A percentile compares a stretch with the other conserved stretches of the same genome.
phyloP scores from a whole-genome alignment of 2,329 filamentous ascomycete genomes.

The Aspergillus cejpii region DNA sequence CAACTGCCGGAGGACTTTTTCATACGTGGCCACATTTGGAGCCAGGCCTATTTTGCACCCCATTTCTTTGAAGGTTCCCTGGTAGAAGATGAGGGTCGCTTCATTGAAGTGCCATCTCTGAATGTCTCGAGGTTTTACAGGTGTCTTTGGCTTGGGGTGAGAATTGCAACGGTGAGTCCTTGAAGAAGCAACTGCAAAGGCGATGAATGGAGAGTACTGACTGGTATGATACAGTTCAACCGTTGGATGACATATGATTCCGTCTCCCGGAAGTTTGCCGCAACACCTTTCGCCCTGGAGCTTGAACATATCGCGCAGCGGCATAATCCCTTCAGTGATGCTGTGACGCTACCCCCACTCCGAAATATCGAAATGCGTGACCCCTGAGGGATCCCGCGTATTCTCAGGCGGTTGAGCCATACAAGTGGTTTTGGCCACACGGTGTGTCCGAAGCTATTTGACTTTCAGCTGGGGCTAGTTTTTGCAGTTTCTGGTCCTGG shows the following conservation, averaged over 20 bases:
- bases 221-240: conserved; percentile 27
- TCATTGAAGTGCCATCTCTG: conserved; percentile 46
- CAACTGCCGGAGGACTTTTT: conserved; percentile 55
- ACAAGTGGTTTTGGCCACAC: no score
- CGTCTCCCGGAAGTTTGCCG: conserved; percentile 25
- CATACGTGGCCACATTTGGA: conserved; percentile 52
- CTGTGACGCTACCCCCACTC: neutral
- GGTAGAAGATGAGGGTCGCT: conserved; percentile 51
- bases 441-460: neutral
- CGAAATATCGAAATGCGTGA: conserved; percentile 10
- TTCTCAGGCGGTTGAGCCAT: no score
- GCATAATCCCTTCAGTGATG: conserved; percentile 10
- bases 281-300: conserved; percentile 27
- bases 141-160: conserved; percentile 46
- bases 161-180: conserved; percentile 40
- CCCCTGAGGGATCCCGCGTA: conserved; percentile 2
- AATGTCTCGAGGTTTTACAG: conserved; percentile 46
- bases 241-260: conserved; percentile 38
- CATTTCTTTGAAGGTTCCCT: conserved; percentile 47
- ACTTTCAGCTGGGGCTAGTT: no score
- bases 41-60: conserved; percentile 43
- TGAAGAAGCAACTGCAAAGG: neutral
- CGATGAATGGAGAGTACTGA: conserved; percentile 1
- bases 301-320: conserved; percentile 16
- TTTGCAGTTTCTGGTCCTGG: no score